These are phyloP conservation scores for Ensete glaucum DNA, from an alignment of 176 grass and related monocot species.

Conservation along the genomic window DNA sequence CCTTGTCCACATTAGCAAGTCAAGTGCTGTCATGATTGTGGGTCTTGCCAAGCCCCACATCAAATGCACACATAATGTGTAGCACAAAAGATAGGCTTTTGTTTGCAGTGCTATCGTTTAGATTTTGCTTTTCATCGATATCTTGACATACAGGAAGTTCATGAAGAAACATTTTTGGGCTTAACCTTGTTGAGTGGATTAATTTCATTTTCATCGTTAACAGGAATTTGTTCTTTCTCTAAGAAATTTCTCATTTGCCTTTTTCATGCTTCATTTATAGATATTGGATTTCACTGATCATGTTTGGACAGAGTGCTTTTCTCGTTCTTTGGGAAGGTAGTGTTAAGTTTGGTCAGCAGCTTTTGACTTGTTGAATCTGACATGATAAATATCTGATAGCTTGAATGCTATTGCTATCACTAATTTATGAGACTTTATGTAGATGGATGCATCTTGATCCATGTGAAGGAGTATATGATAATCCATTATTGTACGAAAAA, in stretches of 20 bases:
- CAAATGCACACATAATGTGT: too few species aligned
- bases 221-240: not conserved
- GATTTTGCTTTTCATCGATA: too few species aligned
- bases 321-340: slow-evolving; percentile 70
- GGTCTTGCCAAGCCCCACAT: too few species aligned
- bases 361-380: not conserved
- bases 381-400: not conserved
- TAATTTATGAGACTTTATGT: slow-evolving; percentile 31
- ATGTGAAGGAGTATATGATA: slow-evolving; percentile 86
- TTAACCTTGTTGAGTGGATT: too few species aligned
- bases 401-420: slow-evolving; percentile 19
- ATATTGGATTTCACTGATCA: slow-evolving; percentile 95
- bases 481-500: slow-evolving; percentile 90
- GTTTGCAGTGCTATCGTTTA: too few species aligned
- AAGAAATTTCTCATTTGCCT: not conserved
- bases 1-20: too few species aligned
- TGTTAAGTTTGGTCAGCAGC: slow-evolving; percentile 10
- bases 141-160: too few species aligned
- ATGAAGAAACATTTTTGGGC: too few species aligned
- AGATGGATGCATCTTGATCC: slow-evolving; percentile 99
- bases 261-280: slow-evolving; percentile 31
- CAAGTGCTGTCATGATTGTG: too few species aligned
- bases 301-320: slow-evolving; percentile 95
- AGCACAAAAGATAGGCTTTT: too few species aligned
- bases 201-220: not conserved